Conservation (phyloP, 352 stramenopile genomes). For the Pythium aphanidermatum region DNA sequence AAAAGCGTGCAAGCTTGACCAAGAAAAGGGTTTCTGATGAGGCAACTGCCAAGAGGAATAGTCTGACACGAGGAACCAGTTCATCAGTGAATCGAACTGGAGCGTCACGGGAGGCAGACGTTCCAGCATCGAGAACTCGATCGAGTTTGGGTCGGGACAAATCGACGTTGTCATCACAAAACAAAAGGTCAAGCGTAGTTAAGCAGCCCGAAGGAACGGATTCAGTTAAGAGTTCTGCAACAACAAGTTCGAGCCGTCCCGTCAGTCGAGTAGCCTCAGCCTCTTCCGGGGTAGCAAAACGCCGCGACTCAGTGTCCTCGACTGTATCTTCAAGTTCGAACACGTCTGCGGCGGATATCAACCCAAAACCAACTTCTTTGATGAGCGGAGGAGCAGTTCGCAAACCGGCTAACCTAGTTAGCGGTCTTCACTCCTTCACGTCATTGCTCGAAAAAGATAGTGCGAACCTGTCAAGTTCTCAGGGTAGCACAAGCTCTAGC, state of each 20-base stretch:
- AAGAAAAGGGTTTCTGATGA: conserved; percentile 4
- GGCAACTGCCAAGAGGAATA: no score
- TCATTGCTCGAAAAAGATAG: conserved; percentile 57
- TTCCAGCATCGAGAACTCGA: conserved; percentile 7
- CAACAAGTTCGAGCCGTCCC: no score
- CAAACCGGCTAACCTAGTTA: conserved; percentile 59
- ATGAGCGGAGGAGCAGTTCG: conserved; percentile 16
- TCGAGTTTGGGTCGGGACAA: conserved; percentile 6
- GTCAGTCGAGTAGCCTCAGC: conserved; percentile 13
- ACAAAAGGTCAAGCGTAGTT: no score
- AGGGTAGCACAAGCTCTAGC: conserved; percentile 18
- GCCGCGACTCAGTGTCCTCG: conserved; percentile 41
- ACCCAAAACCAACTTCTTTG: conserved; percentile 3
- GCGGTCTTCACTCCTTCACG: conserved; percentile 66
- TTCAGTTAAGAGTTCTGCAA: not conserved
- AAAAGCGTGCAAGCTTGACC: conserved; percentile 13
- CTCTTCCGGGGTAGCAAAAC: no score
- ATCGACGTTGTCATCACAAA: not conserved
- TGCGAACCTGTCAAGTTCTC: conserved; percentile 17
- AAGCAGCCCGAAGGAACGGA: no score
- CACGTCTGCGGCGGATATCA: no score
- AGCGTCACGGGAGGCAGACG: conserved; percentile 2
- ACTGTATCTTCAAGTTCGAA: conserved; percentile 58
- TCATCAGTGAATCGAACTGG: conserved; percentile 9
- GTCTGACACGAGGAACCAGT: no score